phyloP scores from a whole-genome alignment of 2,329 filamentous ascomycete genomes.

The Fusarium concolor region DNA sequence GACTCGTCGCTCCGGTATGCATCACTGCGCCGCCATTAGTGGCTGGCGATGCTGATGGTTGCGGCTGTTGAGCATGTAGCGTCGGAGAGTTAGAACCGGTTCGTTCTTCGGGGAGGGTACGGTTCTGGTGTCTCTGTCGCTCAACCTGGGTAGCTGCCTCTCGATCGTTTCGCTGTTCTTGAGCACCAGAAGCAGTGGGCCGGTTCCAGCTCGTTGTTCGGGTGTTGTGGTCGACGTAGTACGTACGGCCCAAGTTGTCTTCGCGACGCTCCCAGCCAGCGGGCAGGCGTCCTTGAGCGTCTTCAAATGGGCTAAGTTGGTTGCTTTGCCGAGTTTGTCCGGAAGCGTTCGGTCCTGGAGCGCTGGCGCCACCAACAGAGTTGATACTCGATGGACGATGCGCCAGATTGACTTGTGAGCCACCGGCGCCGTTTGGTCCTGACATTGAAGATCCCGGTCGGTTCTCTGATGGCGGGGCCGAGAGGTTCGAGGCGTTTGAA shows the following conservation, averaged over 20 bases:
- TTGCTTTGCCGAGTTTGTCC: slow-evolving; percentile 51
- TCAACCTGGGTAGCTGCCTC: slow-evolving; percentile 94
- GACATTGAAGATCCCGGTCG: slow-evolving; percentile 67
- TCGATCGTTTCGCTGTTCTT: slow-evolving; percentile 77
- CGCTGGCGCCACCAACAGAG: slow-evolving; percentile 48
- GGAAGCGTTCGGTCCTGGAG: slow-evolving; percentile 48
- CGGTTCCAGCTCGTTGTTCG: slow-evolving; percentile 96
- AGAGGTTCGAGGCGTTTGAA: slow-evolving; percentile 59
- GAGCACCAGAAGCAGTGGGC: slow-evolving; percentile 81
- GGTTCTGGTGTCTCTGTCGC: slow-evolving; percentile 91
- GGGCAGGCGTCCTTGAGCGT: slow-evolving; percentile 91
- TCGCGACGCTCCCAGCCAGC: slow-evolving; percentile 96
- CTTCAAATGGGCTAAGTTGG: slow-evolving; percentile 90
- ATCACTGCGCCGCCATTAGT: slow-evolving; percentile 80
- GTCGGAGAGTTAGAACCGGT: slow-evolving; percentile 94
- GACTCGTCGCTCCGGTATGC: slow-evolving; percentile 91
- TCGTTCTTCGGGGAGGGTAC: slow-evolving; percentile 93
- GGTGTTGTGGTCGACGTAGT: slow-evolving; percentile 98
- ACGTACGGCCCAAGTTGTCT: slow-evolving; percentile 93
- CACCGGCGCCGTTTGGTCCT: slow-evolving; percentile 57
- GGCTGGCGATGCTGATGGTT: slow-evolving; percentile 51
- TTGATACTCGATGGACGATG: slow-evolving; percentile 62
- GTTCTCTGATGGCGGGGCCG: slow-evolving; percentile 58
- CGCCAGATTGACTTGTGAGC: slow-evolving; percentile 57
- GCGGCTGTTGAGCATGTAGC: slow-evolving; percentile 66